Evolutionary conservation across 1,284 basidiomycete genomes (phyloP).

Genomic region (Porogramme epimiltina): DNA sequence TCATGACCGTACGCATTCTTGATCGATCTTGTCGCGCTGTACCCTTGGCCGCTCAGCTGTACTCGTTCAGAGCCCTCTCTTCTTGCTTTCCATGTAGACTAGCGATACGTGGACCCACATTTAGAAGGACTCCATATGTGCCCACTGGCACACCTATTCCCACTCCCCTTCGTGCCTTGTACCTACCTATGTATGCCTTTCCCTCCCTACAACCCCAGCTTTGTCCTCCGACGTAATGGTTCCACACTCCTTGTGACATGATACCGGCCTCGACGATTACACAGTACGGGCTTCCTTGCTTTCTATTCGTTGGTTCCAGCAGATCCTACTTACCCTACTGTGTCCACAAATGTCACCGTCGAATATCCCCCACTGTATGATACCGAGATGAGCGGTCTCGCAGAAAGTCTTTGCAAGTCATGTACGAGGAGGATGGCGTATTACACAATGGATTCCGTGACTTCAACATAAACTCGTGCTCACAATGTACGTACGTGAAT

Average conservation of each 20-base stretch:
- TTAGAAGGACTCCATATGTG: conserved; percentile 16
- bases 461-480: too few relatives aligned
- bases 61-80: conserved; percentile 17
- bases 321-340: conserved; percentile 18
- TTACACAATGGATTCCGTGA: too few relatives aligned
- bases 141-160: neutral
- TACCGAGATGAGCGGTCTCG: conserved; percentile 13
- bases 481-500: conserved; percentile 46
- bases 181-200: conserved; percentile 10
- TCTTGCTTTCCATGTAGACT: conserved; percentile 20
- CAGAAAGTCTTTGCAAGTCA: neutral
- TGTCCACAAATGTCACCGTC: conserved; percentile 12
- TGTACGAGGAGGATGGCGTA: neutral
- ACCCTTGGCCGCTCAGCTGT: conserved; percentile 15
- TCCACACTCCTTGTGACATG: conserved; percentile 12
- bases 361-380: conserved; percentile 13
- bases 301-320: neutral
- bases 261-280: conserved; percentile 12
- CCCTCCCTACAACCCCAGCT: conserved; percentile 1
- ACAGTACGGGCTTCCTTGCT: conserved; percentile 8
- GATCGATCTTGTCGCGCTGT: conserved; percentile 8
- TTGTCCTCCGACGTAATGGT: conserved; percentile 2
- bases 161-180: conserved; percentile 2
- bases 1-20: conserved; percentile 1
- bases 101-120: conserved; percentile 18